A percentile compares a stretch with the other conserved stretches of the same genome.
phyloP scores from a whole-genome alignment of 805 yeast genomes.

The Lachancea nothofagi region DNA sequence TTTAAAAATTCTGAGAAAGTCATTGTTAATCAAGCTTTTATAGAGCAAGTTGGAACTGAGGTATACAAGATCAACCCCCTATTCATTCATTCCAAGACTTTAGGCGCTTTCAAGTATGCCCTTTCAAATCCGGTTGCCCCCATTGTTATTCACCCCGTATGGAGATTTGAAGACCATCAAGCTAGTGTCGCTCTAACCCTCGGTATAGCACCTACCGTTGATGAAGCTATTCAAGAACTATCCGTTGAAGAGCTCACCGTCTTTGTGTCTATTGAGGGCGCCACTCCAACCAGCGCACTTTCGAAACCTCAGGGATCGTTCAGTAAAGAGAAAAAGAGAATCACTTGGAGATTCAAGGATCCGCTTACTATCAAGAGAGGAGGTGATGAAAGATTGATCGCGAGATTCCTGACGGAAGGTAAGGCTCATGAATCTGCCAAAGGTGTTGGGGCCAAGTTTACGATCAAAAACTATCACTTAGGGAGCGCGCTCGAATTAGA shows the following conservation, averaged over 20 bases:
- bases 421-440: slow-evolving; percentile 63
- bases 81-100: slow-evolving; percentile 54
- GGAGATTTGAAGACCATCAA: slow-evolving; percentile 85
- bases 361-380: slow-evolving; percentile 36
- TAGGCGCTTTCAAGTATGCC: slow-evolving; percentile 79
- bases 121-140: slow-evolving; percentile 54
- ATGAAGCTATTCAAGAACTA: slow-evolving; percentile 32
- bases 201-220: slow-evolving; percentile 33
- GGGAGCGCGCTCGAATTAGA: slow-evolving; percentile 41
- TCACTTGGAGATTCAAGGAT: slow-evolving; percentile 71
- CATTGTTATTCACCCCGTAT: slow-evolving; percentile 66
- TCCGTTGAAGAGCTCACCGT: slow-evolving; percentile 36
- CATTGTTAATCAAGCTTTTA: slow-evolving; percentile 48
- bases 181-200: slow-evolving; percentile 78
- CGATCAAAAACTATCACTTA: slow-evolving; percentile 38
- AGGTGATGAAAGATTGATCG: slow-evolving; percentile 66
- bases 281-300: slow-evolving; percentile 65
- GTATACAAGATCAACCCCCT: slow-evolving; percentile 43
- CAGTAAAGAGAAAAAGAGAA: slow-evolving; percentile 76
- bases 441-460: slow-evolving; percentile 68
- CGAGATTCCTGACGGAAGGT: slow-evolving; percentile 76
- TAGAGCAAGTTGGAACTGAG: slow-evolving; percentile 44
- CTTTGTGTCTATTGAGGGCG: slow-evolving; percentile 54
- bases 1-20: slow-evolving; percentile 41
- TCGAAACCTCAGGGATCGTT: slow-evolving; percentile 91